These are phyloP conservation scores for Chytriomyces sp. DNA, from an alignment of 192 early-diverging fungal genomes.

Conservation along the genomic window DNA sequence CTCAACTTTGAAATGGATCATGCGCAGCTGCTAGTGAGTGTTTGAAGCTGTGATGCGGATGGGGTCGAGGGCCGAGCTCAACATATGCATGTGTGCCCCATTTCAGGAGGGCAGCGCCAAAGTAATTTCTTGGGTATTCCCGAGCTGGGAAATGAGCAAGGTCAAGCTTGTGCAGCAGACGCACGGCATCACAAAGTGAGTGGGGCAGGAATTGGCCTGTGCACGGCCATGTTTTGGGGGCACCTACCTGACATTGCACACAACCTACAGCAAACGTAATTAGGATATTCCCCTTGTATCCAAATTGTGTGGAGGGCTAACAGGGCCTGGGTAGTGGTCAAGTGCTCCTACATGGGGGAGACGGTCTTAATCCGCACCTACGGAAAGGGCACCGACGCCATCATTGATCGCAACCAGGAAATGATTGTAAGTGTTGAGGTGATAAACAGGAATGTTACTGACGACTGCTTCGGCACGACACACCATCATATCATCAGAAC, in stretches of 20 bases:
- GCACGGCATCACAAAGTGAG: constrained; percentile 57
- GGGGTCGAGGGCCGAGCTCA: background rate
- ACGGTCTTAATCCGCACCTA: constrained; percentile 86
- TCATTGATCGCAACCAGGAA: constrained; percentile 89
- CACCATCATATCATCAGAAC: constrained; percentile 57
- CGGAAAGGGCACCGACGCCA: constrained; percentile 80
- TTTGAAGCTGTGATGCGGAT: too few species aligned
- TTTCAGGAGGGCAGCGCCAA: constrained; percentile 26
- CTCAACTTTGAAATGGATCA: constrained; percentile 24
- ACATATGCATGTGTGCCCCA: background rate
- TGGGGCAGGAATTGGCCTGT: background rate
- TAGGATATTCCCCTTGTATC: background rate
- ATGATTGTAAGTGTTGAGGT: constrained; percentile 68
- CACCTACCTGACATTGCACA: background rate
- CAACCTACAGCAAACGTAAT: constrained; percentile 28
- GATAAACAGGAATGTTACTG: background rate
- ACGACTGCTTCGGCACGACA: background rate
- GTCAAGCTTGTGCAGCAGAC: constrained; percentile 45
- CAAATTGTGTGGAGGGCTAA: background rate
- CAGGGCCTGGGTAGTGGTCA: constrained; percentile 23
- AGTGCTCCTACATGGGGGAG: constrained; percentile 31
- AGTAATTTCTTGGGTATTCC: constrained; percentile 35
- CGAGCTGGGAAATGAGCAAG: constrained; percentile 41
- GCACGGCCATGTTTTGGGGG: background rate
- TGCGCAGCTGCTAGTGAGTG: constrained; percentile 9